Base-by-base conservation (phyloP, 2,329 filamentous ascomycete species). In the Talaromyces rugulosus region DNA sequence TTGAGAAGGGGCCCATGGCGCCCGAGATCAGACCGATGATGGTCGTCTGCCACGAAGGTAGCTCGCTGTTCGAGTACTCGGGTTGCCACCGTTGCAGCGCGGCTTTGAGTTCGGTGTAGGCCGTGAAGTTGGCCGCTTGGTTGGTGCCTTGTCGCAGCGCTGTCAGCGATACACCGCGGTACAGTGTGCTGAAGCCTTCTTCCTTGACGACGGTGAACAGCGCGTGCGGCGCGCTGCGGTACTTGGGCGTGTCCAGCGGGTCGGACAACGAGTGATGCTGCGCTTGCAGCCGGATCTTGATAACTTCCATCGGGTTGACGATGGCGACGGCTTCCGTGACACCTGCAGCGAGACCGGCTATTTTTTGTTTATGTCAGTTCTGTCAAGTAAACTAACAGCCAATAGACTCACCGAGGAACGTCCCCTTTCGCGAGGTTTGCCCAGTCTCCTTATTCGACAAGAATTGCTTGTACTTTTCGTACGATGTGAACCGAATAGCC, bases 241-340 rank as follows among this genome's bases (percentile, higher is more conserved):
- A 98, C 81, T 98, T 98, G 66, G 95, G 95, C 8, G 97, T 78
- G 75, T 98, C 95, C 68, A 98, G 88, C 5, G 95, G 95, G 75
- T 99, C 95, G 56, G 95, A 92, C 89, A 99, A 95, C 75, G 87
- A 92, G 86, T 99, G 95, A 81, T 97, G 91, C 80, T 99, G 95
- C 4, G 94, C 94, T 83, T 99, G 95, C 69, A 99, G 86, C 56
- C 95, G 90, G 75, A 99, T 99, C 85, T 99, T 99, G 79, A 99
- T 87, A 65, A 99, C 95, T 81, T 99, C 95, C 95, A 99, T 99
- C 5, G 95, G 95, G 33, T 93, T 97, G 61, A 99, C 95, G 58
- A 99, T 91, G 56, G 91, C 89, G 52, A 99, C 94, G 66, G 95
- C 95, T 84, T 99, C 95, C 23, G 95, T 98, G 18, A 99, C 88